Evolutionary conservation across 495 filamentous ascomycete species (phyloP).

Genomic region (Aspergillus cavernicola): DNA sequence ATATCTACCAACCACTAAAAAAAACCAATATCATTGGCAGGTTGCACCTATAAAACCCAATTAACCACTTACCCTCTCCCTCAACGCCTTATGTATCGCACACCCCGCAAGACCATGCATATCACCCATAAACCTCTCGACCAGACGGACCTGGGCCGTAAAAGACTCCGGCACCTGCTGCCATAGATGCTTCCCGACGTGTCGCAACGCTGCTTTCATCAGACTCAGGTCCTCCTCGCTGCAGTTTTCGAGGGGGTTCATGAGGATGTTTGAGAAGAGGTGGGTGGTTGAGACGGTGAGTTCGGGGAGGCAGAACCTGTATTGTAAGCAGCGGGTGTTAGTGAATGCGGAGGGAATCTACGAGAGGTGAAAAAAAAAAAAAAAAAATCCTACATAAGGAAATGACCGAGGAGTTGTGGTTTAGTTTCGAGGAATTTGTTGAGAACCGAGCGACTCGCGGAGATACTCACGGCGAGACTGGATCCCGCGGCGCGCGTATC

Average conservation of each 20-base stretch:
- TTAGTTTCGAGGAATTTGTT: neutral
- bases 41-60: too few species aligned
- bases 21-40: too few species aligned
- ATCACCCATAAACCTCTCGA: neutral
- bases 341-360: neutral
- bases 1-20: too few species aligned
- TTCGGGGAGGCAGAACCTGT: conserved; percentile 1
- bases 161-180: neutral
- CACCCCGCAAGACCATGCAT: neutral
- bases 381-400: neutral
- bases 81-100: neutral
- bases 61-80: too few species aligned
- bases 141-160: neutral
- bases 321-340: neutral
- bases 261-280: conserved; percentile 11
- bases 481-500: neutral
- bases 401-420: neutral
- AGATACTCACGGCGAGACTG: neutral
- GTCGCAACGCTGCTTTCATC: neutral
- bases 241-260: neutral
- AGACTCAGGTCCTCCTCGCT: neutral
- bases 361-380: neutral
- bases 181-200: neutral
- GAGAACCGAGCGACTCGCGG: conserved; percentile 8
- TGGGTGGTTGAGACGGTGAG: neutral